Evolutionary conservation across 176 grass and related monocot species (phyloP).

Genomic region (Ampelocalamus luodianensis): DNA sequence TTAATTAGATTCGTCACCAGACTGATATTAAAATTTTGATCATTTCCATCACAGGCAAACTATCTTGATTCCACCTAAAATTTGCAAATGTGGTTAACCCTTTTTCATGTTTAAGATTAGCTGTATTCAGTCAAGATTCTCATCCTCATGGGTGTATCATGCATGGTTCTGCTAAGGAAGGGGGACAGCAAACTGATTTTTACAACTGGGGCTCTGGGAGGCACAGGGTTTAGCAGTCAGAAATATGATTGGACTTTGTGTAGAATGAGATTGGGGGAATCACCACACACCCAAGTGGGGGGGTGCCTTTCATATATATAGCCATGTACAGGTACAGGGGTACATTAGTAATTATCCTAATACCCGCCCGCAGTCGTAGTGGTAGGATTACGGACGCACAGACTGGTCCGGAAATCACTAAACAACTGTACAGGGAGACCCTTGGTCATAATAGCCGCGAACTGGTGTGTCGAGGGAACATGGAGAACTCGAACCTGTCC

Average conservation of each 20-base stretch:
- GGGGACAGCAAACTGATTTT: neutral
- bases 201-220: neutral
- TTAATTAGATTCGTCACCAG: constrained; percentile 1
- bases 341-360: too few species aligned
- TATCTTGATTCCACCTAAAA: neutral
- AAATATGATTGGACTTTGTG: neutral
- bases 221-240: neutral
- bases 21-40: neutral
- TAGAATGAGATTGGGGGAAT: too few species aligned
- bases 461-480: too few species aligned
- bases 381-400: too few species aligned
- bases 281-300: too few species aligned
- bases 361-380: too few species aligned
- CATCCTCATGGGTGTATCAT: neutral
- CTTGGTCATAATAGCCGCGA: too few species aligned
- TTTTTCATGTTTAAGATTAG: neutral
- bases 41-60: neutral
- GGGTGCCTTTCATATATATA: too few species aligned
- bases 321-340: too few species aligned
- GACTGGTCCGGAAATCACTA: too few species aligned
- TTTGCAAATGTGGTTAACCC: constrained; percentile 8
- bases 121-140: neutral
- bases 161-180: neutral
- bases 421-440: too few species aligned
- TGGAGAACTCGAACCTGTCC: too few species aligned